Base-by-base conservation (phyloP, 2,329 filamentous ascomycete genomes). In the Ramichloridium luteum region DNA sequence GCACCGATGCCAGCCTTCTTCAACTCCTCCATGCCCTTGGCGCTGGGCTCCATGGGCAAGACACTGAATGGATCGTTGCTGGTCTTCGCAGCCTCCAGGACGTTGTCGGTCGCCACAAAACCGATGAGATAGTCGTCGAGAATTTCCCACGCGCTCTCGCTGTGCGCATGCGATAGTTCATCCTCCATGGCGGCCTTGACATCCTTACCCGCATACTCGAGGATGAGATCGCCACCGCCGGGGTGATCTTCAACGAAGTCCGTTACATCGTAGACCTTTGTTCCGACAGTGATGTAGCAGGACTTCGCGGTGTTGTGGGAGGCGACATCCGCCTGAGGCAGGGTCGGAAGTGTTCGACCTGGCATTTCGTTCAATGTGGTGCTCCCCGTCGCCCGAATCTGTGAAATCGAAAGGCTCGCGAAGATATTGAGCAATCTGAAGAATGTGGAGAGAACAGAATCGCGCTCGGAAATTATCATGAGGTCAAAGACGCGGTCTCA, bases 201-300 rank as follows among this genome's bases (percentile, higher is more conserved):
- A 57, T 98, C 90, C 57, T 84, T 82, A 44, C 88, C 88, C 17
- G 72, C 90, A 56, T 90, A 93, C 32, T 93, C 81, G 41, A 94
- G 65, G 39, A 98, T 78, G 47, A 96, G 65, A 40, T 93, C 82
- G 48, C 75, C 74, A 36, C 90, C 90, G 46, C 90, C 90, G 14
- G 90, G 90, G 55, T 98, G 90, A 45, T 85, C 77, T 31, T 85
- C 74, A 39, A 94, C 59, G 52, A 98, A 98, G 34, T 82, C 74
- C 37, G 90, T 94, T 42, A 98, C 71, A 65, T 98, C 88, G 68
- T 85, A 98, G 47, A 98, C 88, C 47, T 88, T 92, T 36, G 72
- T 70, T 40, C 84, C 86, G 33, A 94, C 68, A 3, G 82, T 90
- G 47, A 98, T 86, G 66, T 86, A 98, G 66, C 88, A 96, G 29